Evolutionary conservation across 2,329 filamentous ascomycete genomes (phyloP).

Genomic region (Calonectria pseudoreteaudii): DNA sequence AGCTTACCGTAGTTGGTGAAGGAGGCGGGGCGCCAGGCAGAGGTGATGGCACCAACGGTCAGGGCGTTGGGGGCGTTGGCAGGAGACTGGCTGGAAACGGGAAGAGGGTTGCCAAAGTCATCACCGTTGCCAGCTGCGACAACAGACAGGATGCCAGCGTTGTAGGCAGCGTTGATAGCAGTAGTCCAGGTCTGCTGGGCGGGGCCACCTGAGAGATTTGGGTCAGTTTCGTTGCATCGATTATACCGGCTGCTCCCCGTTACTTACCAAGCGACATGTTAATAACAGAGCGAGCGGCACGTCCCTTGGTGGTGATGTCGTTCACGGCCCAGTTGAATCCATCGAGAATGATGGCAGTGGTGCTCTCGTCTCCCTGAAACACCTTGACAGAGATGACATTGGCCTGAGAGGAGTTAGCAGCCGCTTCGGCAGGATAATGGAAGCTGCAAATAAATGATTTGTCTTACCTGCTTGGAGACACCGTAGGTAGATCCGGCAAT

Average conservation of each 20-base stretch:
- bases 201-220: neutral
- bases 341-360: constrained; percentile 50
- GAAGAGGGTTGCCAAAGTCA: constrained; percentile 34
- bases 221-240: neutral
- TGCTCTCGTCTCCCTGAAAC: constrained; percentile 16
- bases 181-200: constrained; percentile 50
- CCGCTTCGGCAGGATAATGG: accelerated
- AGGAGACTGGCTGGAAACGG: constrained; percentile 59
- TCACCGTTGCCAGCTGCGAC: constrained; percentile 61
- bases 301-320: constrained; percentile 46
- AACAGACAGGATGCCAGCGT: constrained; percentile 55
- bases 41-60: constrained; percentile 61
- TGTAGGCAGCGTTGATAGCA: constrained; percentile 55
- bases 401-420: constrained; percentile 24
- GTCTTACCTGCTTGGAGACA: constrained; percentile 54
- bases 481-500: constrained; percentile 55
- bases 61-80: constrained; percentile 58
- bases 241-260: no score
- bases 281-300: constrained; percentile 47
- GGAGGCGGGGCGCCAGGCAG: constrained; percentile 50
- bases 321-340: constrained; percentile 56
- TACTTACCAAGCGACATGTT: constrained; percentile 57
- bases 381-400: constrained; percentile 50
- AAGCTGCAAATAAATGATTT: no score
- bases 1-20: constrained; percentile 62